Conservation (phyloP, 371 early-diverging fungal species). For the Saksenaea vasiformis region DNA sequence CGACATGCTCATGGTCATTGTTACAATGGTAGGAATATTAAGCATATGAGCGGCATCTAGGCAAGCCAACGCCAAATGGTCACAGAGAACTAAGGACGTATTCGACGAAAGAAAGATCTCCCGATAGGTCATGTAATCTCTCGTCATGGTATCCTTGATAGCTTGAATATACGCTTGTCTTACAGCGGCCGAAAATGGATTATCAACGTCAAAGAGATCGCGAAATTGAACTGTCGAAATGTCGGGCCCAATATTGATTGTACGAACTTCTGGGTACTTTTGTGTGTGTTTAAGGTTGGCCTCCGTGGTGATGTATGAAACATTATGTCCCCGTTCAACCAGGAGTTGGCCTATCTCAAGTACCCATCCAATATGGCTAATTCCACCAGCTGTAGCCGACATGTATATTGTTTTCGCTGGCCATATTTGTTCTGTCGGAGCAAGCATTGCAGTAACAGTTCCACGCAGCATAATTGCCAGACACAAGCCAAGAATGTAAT, state of each 20-base stretch:
- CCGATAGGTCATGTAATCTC: conserved; percentile 5
- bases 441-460: background rate
- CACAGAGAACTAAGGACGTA: conserved; percentile 20
- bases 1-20: conserved; percentile 22
- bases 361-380: conserved; percentile 23
- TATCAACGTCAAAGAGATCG: conserved; percentile 14
- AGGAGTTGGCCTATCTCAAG: conserved; percentile 21
- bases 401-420: conserved; percentile 16
- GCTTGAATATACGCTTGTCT: background rate
- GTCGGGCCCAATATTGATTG: conserved; percentile 13
- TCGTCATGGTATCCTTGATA: conserved; percentile 2
- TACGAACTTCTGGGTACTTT: conserved; percentile 9
- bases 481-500: background rate
- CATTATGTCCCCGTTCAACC: conserved; percentile 19
- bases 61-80: conserved; percentile 21
- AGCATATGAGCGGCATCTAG: conserved; percentile 19
- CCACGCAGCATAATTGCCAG: background rate
- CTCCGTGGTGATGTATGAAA: conserved; percentile 18
- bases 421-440: background rate
- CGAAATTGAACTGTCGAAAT: conserved; percentile 9
- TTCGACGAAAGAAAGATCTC: conserved; percentile 8
- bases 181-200: background rate
- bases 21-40: conserved; percentile 14
- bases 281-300: conserved; percentile 4
- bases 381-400: conserved; percentile 17